phyloP scores from a whole-genome alignment of 306 rosid species.

The Cicer yamashitae region DNA sequence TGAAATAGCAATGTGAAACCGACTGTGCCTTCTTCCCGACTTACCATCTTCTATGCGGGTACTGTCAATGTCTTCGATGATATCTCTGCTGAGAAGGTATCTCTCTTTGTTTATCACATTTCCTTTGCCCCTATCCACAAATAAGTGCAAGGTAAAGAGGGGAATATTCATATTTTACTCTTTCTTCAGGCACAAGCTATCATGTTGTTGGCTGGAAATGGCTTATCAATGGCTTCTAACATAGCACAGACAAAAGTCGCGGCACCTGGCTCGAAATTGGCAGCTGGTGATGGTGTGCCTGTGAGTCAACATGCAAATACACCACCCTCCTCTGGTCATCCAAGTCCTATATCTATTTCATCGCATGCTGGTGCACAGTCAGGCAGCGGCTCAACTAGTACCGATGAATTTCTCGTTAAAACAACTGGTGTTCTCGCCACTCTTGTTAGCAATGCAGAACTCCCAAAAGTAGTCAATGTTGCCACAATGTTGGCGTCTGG shows the following conservation, averaged over 20 bases:
- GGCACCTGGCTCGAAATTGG: conserved; percentile 35
- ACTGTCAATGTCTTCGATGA: conserved; percentile 74
- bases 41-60: conserved; percentile 90
- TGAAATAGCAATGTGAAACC: conserved; percentile 52
- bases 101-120: conserved; percentile 28
- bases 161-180: neutral
- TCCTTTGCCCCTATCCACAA: neutral
- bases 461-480: conserved; percentile 57
- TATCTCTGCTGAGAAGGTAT: conserved; percentile 84
- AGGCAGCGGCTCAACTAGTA: conserved; percentile 76
- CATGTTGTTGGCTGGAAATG: conserved; percentile 78
- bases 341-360: conserved; percentile 85
- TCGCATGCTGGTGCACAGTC: conserved; percentile 75
- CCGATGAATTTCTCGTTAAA: conserved; percentile 75
- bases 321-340: conserved; percentile 55
- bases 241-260: conserved; percentile 57
- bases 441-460: conserved; percentile 67
- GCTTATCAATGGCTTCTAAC: conserved; percentile 50
- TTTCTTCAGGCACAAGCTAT: conserved; percentile 85
- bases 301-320: conserved; percentile 53
- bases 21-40: conserved; percentile 65
- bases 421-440: conserved; percentile 51
- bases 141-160: neutral
- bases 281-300: conserved; percentile 54
- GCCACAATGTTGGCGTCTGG: conserved; percentile 73